A percentile compares a stretch with the other conserved stretches of the same genome.
Evolutionary conservation across 2,329 filamentous ascomycete genomes (phyloP).

Genomic region (Aspergillus eucalypticola): DNA sequence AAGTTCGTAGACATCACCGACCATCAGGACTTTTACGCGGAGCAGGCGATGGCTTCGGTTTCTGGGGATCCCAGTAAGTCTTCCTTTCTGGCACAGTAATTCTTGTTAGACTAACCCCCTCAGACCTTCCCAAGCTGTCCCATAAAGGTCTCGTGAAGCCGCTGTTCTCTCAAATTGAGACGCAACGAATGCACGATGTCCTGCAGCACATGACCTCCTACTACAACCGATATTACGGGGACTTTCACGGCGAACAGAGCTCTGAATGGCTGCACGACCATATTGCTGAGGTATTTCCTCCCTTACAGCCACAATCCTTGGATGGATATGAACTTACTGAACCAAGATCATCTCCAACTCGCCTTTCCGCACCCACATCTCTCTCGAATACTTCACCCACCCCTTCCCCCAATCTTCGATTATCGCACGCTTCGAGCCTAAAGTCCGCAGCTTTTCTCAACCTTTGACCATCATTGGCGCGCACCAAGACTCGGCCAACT

Average conservation of each 20-base stretch:
- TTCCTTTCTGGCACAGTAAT: neutral
- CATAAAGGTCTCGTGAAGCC: conserved; percentile 1
- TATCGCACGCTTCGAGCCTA: conserved; percentile 7
- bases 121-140: neutral
- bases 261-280: conserved; percentile 1
- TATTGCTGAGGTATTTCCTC: neutral
- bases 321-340: neutral
- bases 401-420: conserved; percentile 3
- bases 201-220: conserved; percentile 6
- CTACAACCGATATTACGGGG: conserved; percentile 8
- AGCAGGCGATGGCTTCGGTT: neutral
- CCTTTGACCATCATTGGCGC: conserved; percentile 6
- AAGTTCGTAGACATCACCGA: conserved; percentile 5
- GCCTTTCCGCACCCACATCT: conserved; percentile 6
- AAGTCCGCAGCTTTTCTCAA: conserved; percentile 1
- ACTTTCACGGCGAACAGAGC: conserved; percentile 4
- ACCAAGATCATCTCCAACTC: conserved; percentile 1
- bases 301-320: neutral
- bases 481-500: conserved; percentile 6
- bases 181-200: neutral
- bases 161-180: neutral
- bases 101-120: too few species aligned
- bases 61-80: neutral
- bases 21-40: neutral
- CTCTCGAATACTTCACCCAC: conserved; percentile 7